Evolutionary conservation across 169 alveolate species (phyloP).

Genomic region (Blepharisma undulans): DNA sequence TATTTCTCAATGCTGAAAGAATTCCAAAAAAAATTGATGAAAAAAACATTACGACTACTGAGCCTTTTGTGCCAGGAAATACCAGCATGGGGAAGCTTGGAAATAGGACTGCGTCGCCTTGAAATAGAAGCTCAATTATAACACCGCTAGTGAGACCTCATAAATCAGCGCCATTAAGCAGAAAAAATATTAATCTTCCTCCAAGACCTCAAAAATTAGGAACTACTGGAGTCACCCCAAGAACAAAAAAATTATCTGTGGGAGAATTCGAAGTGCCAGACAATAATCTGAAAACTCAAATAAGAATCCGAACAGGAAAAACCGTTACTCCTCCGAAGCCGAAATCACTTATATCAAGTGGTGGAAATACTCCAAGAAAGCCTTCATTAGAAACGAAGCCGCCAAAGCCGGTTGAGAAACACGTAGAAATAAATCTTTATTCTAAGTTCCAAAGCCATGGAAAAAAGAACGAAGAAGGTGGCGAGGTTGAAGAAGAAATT

Average conservation of each 20-base stretch:
- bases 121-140: not conserved
- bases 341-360: not conserved
- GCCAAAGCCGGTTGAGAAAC: not conserved
- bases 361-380: not conserved
- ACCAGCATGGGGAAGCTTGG: not conserved
- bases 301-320: not conserved
- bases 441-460: not conserved
- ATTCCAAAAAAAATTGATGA: not conserved
- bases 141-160: not conserved
- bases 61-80: not conserved
- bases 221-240: not conserved
- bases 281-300: not conserved
- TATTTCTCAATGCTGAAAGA: not conserved
- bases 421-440: not conserved
- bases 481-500: not conserved
- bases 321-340: not conserved
- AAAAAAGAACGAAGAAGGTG: not conserved
- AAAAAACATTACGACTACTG: not conserved
- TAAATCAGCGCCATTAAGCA: not conserved
- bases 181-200: not conserved
- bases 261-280: not conserved
- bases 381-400: not conserved
- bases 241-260: not conserved
- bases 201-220: not conserved
- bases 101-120: not conserved